A percentile compares a stretch with the other conserved stretches of the same genome.
phyloP scores from a whole-genome alignment of 352 stramenopile genomes.

The Pythium coloratum region DNA sequence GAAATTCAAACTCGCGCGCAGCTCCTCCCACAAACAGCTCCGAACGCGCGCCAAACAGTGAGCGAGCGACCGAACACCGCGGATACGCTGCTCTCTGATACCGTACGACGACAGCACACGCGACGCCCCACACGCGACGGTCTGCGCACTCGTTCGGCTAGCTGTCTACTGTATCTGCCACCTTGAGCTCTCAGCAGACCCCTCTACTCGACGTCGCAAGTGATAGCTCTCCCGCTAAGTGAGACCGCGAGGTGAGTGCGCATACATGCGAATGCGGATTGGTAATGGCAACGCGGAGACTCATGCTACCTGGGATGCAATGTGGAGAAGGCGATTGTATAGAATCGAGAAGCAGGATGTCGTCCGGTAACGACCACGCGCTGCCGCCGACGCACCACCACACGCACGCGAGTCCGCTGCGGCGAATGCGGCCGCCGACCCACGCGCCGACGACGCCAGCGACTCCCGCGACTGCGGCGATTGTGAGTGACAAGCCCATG shows the following conservation, averaged over 20 bases:
- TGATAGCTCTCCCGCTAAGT: neutral
- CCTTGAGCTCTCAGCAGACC: too few relatives aligned
- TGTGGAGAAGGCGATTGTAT: neutral
- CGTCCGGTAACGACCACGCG: neutral
- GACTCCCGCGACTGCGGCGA: conserved; percentile 17
- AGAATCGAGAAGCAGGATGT: neutral
- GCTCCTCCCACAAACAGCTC: conserved; percentile 8
- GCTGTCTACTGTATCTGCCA: too few relatives aligned
- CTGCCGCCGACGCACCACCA: conserved; percentile 20
- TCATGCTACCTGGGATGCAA: neutral
- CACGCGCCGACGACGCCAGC: conserved; percentile 16
- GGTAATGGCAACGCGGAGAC: neutral
- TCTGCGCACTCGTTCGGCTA: neutral
- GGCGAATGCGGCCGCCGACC: conserved; percentile 12
- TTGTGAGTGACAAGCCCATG: conserved; percentile 3
- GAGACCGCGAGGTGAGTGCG: neutral
- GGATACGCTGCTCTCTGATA: neutral
- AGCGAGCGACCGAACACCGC: neutral
- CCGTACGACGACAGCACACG: neutral
- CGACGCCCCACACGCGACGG: neutral
- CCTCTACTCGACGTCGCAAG: neutral
- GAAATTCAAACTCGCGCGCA: conserved; percentile 27
- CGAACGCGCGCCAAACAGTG: conserved; percentile 21
- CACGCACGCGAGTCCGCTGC: conserved; percentile 28
- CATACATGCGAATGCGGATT: neutral